These are phyloP conservation scores for Elaeis oleifera DNA, from an alignment of 202 grass and related monocot species.

Conservation along the genomic window DNA sequence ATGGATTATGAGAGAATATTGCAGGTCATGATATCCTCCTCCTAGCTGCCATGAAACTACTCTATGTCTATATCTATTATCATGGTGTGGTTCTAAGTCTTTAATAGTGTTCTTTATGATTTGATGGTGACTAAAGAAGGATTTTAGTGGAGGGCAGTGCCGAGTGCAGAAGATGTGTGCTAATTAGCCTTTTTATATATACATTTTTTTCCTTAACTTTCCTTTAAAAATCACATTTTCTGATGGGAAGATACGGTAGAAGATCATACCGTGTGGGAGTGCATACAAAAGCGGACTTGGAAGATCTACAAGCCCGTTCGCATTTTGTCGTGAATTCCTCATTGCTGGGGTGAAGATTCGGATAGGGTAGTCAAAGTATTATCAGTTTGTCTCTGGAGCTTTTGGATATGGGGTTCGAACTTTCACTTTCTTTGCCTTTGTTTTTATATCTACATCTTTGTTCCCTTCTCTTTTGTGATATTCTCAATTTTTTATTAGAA, in stretches of 20 bases:
- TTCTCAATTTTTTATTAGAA: constrained; percentile 18
- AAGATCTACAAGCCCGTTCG: constrained; percentile 12
- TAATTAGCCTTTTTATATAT: constrained; percentile 5
- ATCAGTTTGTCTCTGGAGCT: constrained; percentile 48
- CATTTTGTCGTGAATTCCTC: constrained; percentile 21
- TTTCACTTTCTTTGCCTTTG: constrained; percentile 38
- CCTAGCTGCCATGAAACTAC: too few species aligned
- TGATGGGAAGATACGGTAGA: constrained; percentile 10
- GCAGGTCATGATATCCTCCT: too few species aligned
- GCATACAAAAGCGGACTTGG: constrained; percentile 2
- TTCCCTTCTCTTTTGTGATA: constrained; percentile 11
- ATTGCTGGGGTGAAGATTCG: constrained; percentile 32
- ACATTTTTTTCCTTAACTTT: constrained; percentile 37
- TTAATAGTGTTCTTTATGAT: too few species aligned
- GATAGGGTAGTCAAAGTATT: constrained; percentile 41
- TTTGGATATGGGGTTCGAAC: constrained; percentile 53
- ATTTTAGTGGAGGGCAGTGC: too few species aligned
- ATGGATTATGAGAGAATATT: too few species aligned
- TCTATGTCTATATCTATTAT: too few species aligned
- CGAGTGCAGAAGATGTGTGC: too few species aligned
- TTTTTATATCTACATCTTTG: constrained; percentile 52
- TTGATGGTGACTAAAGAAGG: too few species aligned
- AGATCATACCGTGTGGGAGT: constrained; percentile 12
- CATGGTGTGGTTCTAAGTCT: too few species aligned
- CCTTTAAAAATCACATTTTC: constrained; percentile 32